Conservation (phyloP, 371 early-diverging fungal species). For the Mortierella sp. region DNA sequence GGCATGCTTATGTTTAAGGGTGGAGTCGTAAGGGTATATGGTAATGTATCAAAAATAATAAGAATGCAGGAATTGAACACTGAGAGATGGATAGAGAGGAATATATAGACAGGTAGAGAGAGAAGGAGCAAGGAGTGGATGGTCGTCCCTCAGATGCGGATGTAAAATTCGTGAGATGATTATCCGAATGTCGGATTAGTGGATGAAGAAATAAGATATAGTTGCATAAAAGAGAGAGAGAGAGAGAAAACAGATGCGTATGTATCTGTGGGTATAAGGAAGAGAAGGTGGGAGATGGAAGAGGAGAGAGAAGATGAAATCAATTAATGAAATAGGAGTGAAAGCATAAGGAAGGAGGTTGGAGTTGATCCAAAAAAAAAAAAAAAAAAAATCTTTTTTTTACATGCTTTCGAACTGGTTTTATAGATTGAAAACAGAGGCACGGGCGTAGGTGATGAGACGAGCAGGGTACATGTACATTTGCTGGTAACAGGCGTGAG, state of each 20-base stretch:
- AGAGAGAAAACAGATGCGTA: neutral
- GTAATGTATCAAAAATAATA: constrained; percentile 3
- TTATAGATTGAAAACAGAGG: neutral
- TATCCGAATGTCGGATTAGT: neutral
- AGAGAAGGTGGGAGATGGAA: too few relatives aligned
- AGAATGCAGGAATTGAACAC: neutral
- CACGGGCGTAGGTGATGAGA: neutral
- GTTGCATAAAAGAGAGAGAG: neutral
- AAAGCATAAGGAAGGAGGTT: constrained; percentile 4
- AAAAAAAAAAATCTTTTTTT: neutral
- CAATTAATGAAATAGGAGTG: neutral
- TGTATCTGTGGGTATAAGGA: too few relatives aligned
- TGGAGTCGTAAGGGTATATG: neutral
- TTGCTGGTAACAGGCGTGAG: neutral
- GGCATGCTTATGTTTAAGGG: neutral
- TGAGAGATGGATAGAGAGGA: neutral
- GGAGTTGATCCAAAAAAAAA: constrained; percentile 4
- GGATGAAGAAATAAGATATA: neutral
- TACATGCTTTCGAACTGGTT: neutral
- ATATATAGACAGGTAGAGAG: neutral
- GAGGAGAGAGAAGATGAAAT: neutral
- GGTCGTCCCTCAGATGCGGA: neutral
- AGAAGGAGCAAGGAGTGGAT: neutral
- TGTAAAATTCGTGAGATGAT: neutral
- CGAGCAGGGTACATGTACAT: too few relatives aligned